Evolutionary conservation across 2,329 filamentous ascomycete species (phyloP).

Genomic region (Cytospora schulzeri): DNA sequence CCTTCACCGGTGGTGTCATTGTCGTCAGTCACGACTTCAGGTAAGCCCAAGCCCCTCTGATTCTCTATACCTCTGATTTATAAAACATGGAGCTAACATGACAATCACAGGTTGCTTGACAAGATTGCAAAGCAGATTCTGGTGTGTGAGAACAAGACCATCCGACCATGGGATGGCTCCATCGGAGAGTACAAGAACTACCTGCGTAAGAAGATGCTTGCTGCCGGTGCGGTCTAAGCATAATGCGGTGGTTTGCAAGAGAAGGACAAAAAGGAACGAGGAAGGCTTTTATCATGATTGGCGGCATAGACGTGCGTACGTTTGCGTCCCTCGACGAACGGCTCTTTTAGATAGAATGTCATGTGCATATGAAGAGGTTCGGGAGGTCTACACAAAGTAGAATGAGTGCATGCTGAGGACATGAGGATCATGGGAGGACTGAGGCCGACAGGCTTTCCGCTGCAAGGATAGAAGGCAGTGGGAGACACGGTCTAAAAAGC

Average conservation of each 20-base stretch:
- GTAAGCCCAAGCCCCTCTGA: conserved; percentile 60
- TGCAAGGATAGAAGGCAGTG: background rate
- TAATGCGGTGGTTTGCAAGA: conserved; percentile 28
- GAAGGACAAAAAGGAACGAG: conserved; percentile 2
- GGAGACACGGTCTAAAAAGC: background rate
- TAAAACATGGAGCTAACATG: no score
- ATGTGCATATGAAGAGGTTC: conserved; percentile 3
- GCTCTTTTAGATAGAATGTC: conserved; percentile 14
- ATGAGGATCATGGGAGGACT: background rate
- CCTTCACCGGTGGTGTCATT: conserved; percentile 93
- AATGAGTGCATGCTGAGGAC: conserved; percentile 8
- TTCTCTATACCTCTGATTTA: no score
- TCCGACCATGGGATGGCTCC: conserved; percentile 81
- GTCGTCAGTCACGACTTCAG: conserved; percentile 99
- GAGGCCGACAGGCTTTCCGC: background rate
- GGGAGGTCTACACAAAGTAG: conserved; percentile 3
- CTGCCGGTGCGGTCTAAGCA: conserved; percentile 79
- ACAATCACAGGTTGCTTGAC: conserved; percentile 75
- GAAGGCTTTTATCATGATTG: background rate
- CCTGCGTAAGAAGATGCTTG: conserved; percentile 98
- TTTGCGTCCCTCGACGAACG: conserved; percentile 1
- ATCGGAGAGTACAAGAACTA: conserved; percentile 98
- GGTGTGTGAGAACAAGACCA: conserved; percentile 97
- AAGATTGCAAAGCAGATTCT: conserved; percentile 99
- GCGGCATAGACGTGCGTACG: conserved; percentile 14